Base-by-base conservation (phyloP, 2,329 filamentous ascomycete genomes). In the Didymella pomorum region DNA sequence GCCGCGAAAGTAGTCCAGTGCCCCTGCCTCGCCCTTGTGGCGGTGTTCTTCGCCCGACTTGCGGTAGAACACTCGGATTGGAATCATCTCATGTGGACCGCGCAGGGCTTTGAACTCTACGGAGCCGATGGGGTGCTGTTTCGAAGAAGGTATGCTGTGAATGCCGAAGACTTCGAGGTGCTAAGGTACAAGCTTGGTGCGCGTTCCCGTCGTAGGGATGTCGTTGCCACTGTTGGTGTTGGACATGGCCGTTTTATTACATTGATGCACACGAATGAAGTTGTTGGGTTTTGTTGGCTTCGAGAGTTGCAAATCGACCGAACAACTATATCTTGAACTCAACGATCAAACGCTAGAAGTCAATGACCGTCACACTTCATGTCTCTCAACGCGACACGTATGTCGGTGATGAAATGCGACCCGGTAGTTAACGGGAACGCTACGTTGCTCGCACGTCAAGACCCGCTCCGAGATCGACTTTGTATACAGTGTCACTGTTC, bases 401-500 rank as follows among this genome's bases (percentile, higher is more conserved):
- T 52, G 18, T 21, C 2, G 23, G 23, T 7, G 4, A 28, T 29
- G 7, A 28, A 6, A 9, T 28, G 26, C 26, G 26, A 16, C 23
- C 26, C 16, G 23, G 12, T 31, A 41, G 8, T 29, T 29, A 21
- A n/a, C 31, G 29, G 28, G 12, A 29, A 46, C 25, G 31, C 31
- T 53, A 53, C 42, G 50, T 53, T 53, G 41, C 11, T 41, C 25
- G 7, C 29, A 41, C 42, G 42, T 53, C 50, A 53, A 46, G 42
- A 39, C 33, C 42, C 50, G 23, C 31, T 35, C 16, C 16, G 14
- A 35, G 6, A 6, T n/a, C 8, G 16, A 35, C 31, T n/a, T 35
- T 35, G 16, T 35, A 45, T 45, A 41, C 28, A 44, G 35, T 5
- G 28, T 37, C 41, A 23, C 31, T 8, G 28, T n/a, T 39, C 11